These are phyloP conservation scores for Termitomyces eurrhizus DNA, from an alignment of 768 basidiomycete genomes.

Conservation along the genomic window DNA sequence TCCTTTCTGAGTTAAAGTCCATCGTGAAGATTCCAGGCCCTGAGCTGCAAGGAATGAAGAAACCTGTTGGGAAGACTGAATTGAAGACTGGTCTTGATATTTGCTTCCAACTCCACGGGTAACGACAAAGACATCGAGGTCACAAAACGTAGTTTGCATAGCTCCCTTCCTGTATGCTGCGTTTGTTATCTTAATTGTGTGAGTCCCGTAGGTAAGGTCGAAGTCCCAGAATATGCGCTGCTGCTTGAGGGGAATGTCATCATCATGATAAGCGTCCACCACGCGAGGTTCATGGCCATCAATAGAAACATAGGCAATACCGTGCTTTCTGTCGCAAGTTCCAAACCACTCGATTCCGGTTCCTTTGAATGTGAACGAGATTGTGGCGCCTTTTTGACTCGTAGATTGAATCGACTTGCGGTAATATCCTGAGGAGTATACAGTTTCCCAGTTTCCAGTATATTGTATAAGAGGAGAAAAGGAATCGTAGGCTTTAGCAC, in stretches of 20 bases:
- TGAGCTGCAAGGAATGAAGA: slow-evolving; percentile 9
- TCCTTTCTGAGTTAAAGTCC: slow-evolving; percentile 63
- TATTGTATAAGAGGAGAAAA: slow-evolving; percentile 64
- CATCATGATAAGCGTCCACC: slow-evolving; percentile 43
- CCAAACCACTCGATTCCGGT: slow-evolving; percentile 82
- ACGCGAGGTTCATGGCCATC: slow-evolving; percentile 45
- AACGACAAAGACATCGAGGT: slow-evolving; percentile 67
- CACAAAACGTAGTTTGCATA: slow-evolving; percentile 32
- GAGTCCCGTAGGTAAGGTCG: slow-evolving; percentile 45
- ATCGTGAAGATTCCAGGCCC: slow-evolving; percentile 22
- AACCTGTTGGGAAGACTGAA: background rate
- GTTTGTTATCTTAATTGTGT: slow-evolving; percentile 64
- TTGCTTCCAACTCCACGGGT: slow-evolving; percentile 34
- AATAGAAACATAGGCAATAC: slow-evolving; percentile 52
- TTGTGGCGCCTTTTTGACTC: slow-evolving; percentile 40
- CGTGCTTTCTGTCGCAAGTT: slow-evolving; percentile 47
- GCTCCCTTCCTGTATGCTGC: slow-evolving; percentile 38
- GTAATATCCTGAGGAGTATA: slow-evolving; percentile 48
- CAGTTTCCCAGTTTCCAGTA: slow-evolving; percentile 54
- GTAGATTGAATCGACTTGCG: slow-evolving; percentile 51
- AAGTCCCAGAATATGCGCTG: slow-evolving; percentile 66
- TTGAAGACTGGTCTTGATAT: background rate
- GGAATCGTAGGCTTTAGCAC: slow-evolving; percentile 68
- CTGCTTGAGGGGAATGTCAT: slow-evolving; percentile 34
- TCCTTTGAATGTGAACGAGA: slow-evolving; percentile 61